These are phyloP conservation scores for Naganishia onofrii DNA, from an alignment of 768 basidiomycete species.

Conservation along the genomic window DNA sequence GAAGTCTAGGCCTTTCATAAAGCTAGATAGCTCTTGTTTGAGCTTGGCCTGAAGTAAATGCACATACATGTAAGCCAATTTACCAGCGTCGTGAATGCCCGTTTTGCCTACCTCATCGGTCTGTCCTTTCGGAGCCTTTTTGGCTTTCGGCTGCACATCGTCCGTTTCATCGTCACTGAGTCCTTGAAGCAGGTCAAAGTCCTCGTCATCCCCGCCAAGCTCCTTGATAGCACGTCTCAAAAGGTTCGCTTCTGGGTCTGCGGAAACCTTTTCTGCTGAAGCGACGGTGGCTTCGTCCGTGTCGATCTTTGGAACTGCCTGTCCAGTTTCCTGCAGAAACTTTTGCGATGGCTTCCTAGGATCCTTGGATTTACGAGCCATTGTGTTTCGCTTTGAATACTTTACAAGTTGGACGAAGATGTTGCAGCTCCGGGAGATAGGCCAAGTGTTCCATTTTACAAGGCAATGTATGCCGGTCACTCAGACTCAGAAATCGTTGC, in stretches of 20 bases:
- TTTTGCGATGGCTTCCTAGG: constrained; percentile 32
- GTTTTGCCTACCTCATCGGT: constrained; percentile 28
- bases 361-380: constrained; percentile 32
- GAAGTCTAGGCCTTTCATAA: constrained; percentile 51
- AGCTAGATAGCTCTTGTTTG: constrained; percentile 44
- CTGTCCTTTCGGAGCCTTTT: constrained; percentile 20
- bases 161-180: constrained; percentile 45
- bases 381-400: neutral
- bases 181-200: constrained; percentile 45
- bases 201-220: constrained; percentile 50
- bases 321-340: constrained; percentile 23
- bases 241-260: constrained; percentile 1
- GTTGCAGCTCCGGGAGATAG: neutral
- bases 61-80: neutral
- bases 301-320: neutral
- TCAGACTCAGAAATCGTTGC: constrained; percentile 10
- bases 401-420: neutral
- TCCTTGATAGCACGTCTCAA: constrained; percentile 46
- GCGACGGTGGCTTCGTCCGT: neutral
- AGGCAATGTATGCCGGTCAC: neutral
- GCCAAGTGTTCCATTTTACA: neutral
- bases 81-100: constrained; percentile 2
- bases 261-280: neutral
- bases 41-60: constrained; percentile 39
- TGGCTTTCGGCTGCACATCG: constrained; percentile 28